phyloP scores from a whole-genome alignment of 352 stramenopile species.

The Saprolegnia diclina region DNA sequence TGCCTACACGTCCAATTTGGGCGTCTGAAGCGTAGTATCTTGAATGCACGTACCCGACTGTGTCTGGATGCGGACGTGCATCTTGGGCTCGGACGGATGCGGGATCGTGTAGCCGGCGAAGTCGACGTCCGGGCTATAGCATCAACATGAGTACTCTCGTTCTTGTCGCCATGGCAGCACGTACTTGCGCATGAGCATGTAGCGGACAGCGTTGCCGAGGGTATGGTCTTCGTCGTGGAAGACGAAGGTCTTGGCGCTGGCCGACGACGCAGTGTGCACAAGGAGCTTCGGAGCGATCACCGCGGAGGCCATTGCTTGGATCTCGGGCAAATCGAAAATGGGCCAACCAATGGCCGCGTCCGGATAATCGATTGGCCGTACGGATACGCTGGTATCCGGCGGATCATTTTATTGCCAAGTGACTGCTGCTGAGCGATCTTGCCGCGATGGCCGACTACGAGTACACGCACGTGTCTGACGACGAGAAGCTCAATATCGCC shows the following conservation, averaged over 20 bases:
- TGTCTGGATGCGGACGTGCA: conserved; percentile 92
- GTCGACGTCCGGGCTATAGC: conserved; percentile 82
- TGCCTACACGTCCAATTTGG: conserved; percentile 10
- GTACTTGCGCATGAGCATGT: conserved; percentile 89
- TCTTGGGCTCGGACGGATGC: conserved; percentile 92
- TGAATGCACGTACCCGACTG: conserved; percentile 39
- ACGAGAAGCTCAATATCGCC: conserved; percentile 87
- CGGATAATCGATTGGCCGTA: conserved; percentile 1
- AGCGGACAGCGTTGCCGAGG: conserved; percentile 86
- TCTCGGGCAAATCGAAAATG: conserved; percentile 14
- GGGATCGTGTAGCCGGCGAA: conserved; percentile 95
- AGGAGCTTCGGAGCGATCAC: conserved; percentile 48
- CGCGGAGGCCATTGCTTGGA: conserved; percentile 1
- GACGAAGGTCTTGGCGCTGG: conserved; percentile 84
- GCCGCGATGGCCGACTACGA: conserved; percentile 51
- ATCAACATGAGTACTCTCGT: conserved; percentile 7
- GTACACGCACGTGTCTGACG: conserved; percentile 45
- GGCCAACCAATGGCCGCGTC: conserved; percentile 10
- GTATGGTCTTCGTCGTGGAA: conserved; percentile 89
- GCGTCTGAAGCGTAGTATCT: neutral
- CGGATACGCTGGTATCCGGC: neutral
- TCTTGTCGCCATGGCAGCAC: neutral
- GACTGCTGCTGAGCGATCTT: conserved; percentile 10
- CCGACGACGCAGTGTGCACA: conserved; percentile 67
- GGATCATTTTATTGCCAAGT: neutral